These are phyloP conservation scores for Aspergillus melleus DNA, from an alignment of 2,329 filamentous ascomycete species.

Conservation along the genomic window DNA sequence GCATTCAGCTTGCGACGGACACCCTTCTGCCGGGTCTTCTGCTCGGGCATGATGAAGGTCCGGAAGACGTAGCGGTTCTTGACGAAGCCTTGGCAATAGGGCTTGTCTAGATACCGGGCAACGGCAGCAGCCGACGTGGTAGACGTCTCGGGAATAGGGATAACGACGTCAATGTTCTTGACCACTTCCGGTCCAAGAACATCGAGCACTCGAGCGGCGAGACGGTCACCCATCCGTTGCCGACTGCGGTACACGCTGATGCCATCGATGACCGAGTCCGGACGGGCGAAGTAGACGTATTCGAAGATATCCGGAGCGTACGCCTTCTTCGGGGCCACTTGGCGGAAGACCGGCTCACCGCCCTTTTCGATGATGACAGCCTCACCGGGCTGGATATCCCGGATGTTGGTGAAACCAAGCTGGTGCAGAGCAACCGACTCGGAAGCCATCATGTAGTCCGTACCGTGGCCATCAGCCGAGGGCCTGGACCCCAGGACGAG, in stretches of 20 bases:
- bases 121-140: conserved; percentile 78
- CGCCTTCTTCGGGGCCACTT: conserved; percentile 66
- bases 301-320: conserved; percentile 89
- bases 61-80: conserved; percentile 89
- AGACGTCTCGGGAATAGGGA: conserved; percentile 80
- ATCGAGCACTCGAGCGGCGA: conserved; percentile 70
- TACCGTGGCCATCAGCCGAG: conserved; percentile 64
- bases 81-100: conserved; percentile 78
- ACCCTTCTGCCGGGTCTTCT: conserved; percentile 76
- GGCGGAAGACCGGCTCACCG: conserved; percentile 68
- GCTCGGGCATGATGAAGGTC: conserved; percentile 84
- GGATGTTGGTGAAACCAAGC: conserved; percentile 74
- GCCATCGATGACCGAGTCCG: conserved; percentile 80
- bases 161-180: conserved; percentile 74
- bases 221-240: conserved; percentile 80
- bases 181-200: conserved; percentile 69
- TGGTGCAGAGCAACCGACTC: conserved; percentile 82
- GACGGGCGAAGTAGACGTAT: conserved; percentile 82
- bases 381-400: conserved; percentile 78
- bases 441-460: conserved; percentile 88
- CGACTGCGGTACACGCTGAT: conserved; percentile 83
- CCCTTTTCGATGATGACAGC: conserved; percentile 85
- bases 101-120: conserved; percentile 72
- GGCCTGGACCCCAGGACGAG: conserved; percentile 74
- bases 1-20: conserved; percentile 87